Evolutionary conservation across 2,329 filamentous ascomycete species (phyloP), one percentile per base, ranked within the genome.

Genomic region (Beauveria asiatica): DNA sequence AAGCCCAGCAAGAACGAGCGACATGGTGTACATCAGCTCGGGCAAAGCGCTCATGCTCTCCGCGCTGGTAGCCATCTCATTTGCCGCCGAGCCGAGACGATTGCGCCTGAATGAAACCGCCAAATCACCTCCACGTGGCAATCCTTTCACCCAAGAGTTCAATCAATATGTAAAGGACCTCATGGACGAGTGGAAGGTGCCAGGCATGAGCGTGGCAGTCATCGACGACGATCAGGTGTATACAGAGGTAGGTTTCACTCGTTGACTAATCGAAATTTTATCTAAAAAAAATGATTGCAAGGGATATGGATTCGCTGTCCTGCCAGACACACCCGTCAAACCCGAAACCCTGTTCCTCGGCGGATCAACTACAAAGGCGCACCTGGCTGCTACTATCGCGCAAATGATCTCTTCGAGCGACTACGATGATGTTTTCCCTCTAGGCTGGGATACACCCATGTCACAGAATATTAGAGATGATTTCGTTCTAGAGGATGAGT

Each of bases 401-500:
- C 25, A 55, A 7, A n/a, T 55, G 16, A 55, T 55, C n/a, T 17
- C 39, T 8, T 9, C 53, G 25, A 41, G 41, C 8, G 25, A 55
- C 8, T 7, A 33, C 7, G 19, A 27, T 6, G 52, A 23, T 1
- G 52, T 11, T 10, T 54, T 54, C 17, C 39, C 52, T 41, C 37
- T 4, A 10, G 71, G 76, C 41, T 84, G 80, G 78, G 67, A 71
- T 2, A 78, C 79, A 0, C 73, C 74, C 3, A 74, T 84, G 27
- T 74, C 73, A 1, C 68, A 68, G 17, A 67, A 83, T 1, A 72
- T 84, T 5, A 74, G 73, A 1, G 77, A 79, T 1, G 81, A 83
- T 55, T 83, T 83, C 61, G 75, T 81, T 1, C 69, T 83, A 10
- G 64, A 73, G 13, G 76, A 79, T 54, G 70, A 73, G 0, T 76